Conservation (phyloP, 768 basidiomycete genomes). For the Kwoniella europaea region DNA sequence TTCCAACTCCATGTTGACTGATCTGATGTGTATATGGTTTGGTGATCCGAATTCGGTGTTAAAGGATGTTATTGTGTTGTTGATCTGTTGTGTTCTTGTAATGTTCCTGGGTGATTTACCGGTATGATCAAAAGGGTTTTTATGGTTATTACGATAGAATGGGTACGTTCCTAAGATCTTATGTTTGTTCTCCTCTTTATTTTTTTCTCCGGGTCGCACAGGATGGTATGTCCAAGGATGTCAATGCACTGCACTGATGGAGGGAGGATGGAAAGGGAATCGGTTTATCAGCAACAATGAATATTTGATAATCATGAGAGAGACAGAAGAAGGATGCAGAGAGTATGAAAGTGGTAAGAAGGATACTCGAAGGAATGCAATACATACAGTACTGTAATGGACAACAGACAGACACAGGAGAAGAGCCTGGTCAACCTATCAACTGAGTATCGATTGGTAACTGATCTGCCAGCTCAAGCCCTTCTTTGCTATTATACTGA, state of each 20-base stretch:
- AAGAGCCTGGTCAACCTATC: neutral
- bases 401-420: too few relatives aligned
- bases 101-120: neutral
- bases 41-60: neutral
- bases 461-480: conserved; percentile 19
- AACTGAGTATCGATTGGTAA: neutral
- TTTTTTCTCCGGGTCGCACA: neutral
- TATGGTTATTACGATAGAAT: conserved; percentile 1
- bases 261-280: neutral
- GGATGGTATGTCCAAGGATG: neutral
- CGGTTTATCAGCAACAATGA: neutral
- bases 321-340: neutral
- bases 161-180: neutral
- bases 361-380: neutral
- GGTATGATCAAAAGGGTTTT: neutral
- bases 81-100: neutral
- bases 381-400: neutral
- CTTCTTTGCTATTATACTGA: neutral
- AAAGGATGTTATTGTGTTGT: neutral
- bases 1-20: conserved; percentile 1
- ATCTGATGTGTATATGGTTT: neutral
- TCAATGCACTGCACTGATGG: neutral
- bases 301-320: neutral
- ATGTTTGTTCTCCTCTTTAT: neutral
- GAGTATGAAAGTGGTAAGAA: neutral